Conservation (phyloP, 129 eudicot genomes). For the Flaveria robusta region DNA sequence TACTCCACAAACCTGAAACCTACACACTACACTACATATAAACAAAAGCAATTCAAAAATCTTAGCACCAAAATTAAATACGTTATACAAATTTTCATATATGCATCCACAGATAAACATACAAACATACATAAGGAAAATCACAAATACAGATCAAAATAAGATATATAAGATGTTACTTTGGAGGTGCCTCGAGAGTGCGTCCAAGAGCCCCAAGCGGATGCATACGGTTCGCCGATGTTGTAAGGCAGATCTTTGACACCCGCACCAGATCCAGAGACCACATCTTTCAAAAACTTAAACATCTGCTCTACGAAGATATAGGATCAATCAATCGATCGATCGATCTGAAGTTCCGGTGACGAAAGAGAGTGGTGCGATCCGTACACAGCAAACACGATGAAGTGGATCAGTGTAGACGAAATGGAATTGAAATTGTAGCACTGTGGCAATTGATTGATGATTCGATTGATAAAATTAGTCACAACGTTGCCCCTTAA, state of each 20-base stretch:
- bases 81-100: background rate
- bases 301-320: constrained; percentile 44
- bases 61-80: constrained; percentile 22
- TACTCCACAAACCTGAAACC: background rate
- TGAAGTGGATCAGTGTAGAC: constrained; percentile 21
- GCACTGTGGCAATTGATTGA: background rate
- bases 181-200: constrained; percentile 94
- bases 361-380: constrained; percentile 22
- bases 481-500: background rate
- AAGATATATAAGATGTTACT: constrained; percentile 37
- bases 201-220: constrained; percentile 96
- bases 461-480: background rate
- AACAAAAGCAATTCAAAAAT: constrained; percentile 16
- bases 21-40: background rate
- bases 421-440: constrained; percentile 26
- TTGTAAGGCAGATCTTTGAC: constrained; percentile 88
- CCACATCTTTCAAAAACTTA: constrained; percentile 87
- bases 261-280: constrained; percentile 88
- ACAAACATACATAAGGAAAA: constrained; percentile 3
- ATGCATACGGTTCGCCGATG: constrained; percentile 93
- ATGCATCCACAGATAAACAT: background rate
- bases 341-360: constrained; percentile 34
- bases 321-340: constrained; percentile 24
- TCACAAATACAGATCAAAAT: background rate
- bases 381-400: constrained; percentile 33